Evolutionary conservation across 2,329 filamentous ascomycete genomes (phyloP).

Genomic region (Fusarium pininemorale): DNA sequence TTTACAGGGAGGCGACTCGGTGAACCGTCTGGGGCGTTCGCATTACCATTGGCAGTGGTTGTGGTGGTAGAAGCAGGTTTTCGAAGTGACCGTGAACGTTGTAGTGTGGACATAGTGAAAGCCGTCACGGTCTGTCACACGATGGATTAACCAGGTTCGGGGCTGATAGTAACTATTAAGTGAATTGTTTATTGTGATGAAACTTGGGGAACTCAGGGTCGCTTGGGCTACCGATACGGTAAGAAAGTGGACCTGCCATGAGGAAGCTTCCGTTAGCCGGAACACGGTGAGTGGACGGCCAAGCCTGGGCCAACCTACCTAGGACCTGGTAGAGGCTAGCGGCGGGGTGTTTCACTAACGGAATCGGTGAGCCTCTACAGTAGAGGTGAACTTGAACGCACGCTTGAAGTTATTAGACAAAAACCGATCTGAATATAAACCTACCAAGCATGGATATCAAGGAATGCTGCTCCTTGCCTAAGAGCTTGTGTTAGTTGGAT

Average conservation of each 20-base stretch:
- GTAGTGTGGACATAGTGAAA: slow-evolving; percentile 54
- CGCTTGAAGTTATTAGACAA: not conserved
- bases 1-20: slow-evolving; percentile 62
- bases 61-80: slow-evolving; percentile 47
- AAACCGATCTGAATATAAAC: not conserved
- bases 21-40: slow-evolving; percentile 45
- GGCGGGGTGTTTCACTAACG: not conserved
- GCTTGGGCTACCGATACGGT: slow-evolving; percentile 28
- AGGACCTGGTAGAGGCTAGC: not conserved
- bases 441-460: not conserved
- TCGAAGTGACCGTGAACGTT: slow-evolving; percentile 60
- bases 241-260: slow-evolving; percentile 1
- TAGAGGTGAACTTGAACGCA: not conserved
- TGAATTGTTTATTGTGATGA: slow-evolving; percentile 28
- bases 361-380: not conserved
- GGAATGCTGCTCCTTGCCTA: not conserved
- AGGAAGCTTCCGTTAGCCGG: slow-evolving; percentile 19
- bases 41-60: slow-evolving; percentile 9
- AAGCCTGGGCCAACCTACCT: not conserved
- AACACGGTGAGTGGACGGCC: not conserved
- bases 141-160: not conserved
- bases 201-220: slow-evolving; percentile 19
- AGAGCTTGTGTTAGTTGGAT: not conserved
- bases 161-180: slow-evolving; percentile 7
- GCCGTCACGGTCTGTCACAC: not conserved